Evolutionary conservation across 1,284 basidiomycete genomes (phyloP).

Genomic region (Sporisorium sorghi): DNA sequence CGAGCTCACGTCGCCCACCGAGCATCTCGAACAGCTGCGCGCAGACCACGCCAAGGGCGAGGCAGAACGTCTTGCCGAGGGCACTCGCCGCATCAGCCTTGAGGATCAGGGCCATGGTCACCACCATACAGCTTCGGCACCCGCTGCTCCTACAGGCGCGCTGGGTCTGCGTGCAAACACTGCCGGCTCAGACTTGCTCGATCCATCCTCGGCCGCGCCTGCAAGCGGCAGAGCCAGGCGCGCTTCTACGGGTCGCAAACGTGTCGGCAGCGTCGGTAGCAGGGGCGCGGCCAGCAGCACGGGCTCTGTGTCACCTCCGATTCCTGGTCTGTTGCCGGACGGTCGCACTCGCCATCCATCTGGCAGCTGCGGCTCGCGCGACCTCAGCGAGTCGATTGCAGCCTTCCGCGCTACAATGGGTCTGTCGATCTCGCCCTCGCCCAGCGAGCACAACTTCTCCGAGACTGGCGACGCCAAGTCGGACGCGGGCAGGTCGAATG

Average conservation of each 20-base stretch:
- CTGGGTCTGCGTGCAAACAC: slow-evolving; percentile 22
- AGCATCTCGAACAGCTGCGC: slow-evolving; percentile 42
- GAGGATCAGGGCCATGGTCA: not conserved
- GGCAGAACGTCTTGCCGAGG: slow-evolving; percentile 23
- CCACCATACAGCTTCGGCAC: slow-evolving; percentile 9
- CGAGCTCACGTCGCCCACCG: slow-evolving; percentile 36
- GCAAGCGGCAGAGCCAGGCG: not conserved
- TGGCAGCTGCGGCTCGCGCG: slow-evolving; percentile 41
- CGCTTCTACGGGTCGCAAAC: slow-evolving; percentile 10
- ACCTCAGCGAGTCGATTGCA: slow-evolving; percentile 44
- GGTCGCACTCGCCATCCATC: slow-evolving; percentile 51
- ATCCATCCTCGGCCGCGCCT: slow-evolving; percentile 2
- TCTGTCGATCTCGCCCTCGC: slow-evolving; percentile 39
- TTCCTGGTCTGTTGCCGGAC: slow-evolving; percentile 46
- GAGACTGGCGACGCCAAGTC: slow-evolving; percentile 17
- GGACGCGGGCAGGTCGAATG: slow-evolving; percentile 17
- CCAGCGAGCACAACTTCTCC: slow-evolving; percentile 22
- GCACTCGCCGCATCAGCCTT: slow-evolving; percentile 27
- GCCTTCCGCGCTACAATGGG: slow-evolving; percentile 48
- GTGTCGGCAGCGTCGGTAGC: slow-evolving; percentile 18
- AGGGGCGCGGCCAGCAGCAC: slow-evolving; percentile 18
- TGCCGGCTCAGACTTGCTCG: slow-evolving; percentile 3
- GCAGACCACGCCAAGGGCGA: slow-evolving; percentile 34
- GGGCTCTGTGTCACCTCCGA: slow-evolving; percentile 26
- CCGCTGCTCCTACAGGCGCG: slow-evolving; percentile 12